A percentile compares a stretch with the other conserved stretches of the same genome.
Conservation (phyloP, 192 early-diverging fungal species). For the Bifiguratus adelaidae region DNA sequence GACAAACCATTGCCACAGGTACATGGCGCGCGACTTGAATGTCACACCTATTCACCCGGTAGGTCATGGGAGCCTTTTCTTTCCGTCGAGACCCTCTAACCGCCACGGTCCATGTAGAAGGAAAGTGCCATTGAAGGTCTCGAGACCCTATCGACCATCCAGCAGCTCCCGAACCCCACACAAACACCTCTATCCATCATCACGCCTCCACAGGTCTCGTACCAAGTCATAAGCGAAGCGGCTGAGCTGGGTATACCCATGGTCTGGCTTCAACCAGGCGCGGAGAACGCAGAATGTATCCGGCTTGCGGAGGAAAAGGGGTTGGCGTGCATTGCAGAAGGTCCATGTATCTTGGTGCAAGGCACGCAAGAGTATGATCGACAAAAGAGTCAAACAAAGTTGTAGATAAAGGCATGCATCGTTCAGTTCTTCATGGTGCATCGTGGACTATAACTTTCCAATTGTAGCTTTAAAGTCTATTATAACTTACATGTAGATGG, state of each 20-base stretch:
- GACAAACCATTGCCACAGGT: not conserved
- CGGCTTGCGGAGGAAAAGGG: conserved; percentile 26
- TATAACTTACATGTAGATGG: no score
- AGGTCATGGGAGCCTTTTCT: not conserved
- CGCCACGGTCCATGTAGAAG: conserved; percentile 11
- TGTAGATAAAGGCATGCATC: no score
- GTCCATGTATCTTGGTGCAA: conserved; percentile 56
- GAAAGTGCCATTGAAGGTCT: conserved; percentile 28
- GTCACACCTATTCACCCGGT: conserved; percentile 23
- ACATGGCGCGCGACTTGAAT: conserved; percentile 2
- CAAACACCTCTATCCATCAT: conserved; percentile 52
- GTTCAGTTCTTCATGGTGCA: no score
- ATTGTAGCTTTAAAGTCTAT: no score
- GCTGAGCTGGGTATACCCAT: conserved; percentile 43
- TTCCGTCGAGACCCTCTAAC: not conserved
- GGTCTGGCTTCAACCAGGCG: conserved; percentile 69
- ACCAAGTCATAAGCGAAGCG: conserved; percentile 43
- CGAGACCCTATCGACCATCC: conserved; percentile 22
- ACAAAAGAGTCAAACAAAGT: no score
- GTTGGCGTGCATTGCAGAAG: conserved; percentile 46
- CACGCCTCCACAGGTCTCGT: conserved; percentile 57
- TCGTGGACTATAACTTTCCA: no score
- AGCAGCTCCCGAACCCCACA: conserved; percentile 16
- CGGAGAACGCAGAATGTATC: conserved; percentile 41
- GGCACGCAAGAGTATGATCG: no score